A percentile compares a stretch with the other conserved stretches of the same genome.
These are phyloP conservation scores for Quercus bicolor DNA, from an alignment of 306 rosid genomes.

Conservation along the genomic window DNA sequence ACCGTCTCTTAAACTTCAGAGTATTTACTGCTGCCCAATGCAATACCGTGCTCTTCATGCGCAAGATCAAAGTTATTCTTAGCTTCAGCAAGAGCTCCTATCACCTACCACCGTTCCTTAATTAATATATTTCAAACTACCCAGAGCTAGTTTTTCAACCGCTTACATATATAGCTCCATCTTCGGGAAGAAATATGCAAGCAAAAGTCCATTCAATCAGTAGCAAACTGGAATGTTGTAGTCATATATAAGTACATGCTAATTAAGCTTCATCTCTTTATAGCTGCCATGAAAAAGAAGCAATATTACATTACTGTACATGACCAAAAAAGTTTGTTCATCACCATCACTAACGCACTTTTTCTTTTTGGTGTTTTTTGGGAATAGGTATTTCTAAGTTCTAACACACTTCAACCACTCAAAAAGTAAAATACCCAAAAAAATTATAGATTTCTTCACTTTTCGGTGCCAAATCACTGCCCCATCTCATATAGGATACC, in stretches of 20 bases:
- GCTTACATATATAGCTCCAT: not conserved
- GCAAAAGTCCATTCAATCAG: not conserved
- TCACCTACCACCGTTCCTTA: too few species aligned
- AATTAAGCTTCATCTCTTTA: not conserved
- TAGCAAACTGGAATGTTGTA: not conserved
- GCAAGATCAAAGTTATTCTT: too few species aligned
- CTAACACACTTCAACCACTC: conserved; percentile 34
- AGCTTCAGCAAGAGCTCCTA: too few species aligned
- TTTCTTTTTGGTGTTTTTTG: not conserved
- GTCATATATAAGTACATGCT: not conserved
- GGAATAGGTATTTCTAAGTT: not conserved
- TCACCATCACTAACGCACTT: not conserved
- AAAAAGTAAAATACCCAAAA: conserved; percentile 26
- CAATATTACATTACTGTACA: conserved; percentile 36
- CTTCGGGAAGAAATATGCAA: not conserved
- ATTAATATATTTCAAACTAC: too few species aligned
- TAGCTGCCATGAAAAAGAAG: not conserved
- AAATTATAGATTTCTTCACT: conserved; percentile 10
- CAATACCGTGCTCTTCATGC: too few species aligned
- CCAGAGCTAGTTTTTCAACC: too few species aligned
- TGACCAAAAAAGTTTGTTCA: conserved; percentile 13
- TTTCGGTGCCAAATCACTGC: conserved; percentile 22
- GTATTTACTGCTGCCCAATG: too few species aligned
- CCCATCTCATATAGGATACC: conserved; percentile 27
- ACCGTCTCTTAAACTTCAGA: too few species aligned